Evolutionary conservation across 306 rosid genomes (phyloP).

Genomic region (Prunus mira): DNA sequence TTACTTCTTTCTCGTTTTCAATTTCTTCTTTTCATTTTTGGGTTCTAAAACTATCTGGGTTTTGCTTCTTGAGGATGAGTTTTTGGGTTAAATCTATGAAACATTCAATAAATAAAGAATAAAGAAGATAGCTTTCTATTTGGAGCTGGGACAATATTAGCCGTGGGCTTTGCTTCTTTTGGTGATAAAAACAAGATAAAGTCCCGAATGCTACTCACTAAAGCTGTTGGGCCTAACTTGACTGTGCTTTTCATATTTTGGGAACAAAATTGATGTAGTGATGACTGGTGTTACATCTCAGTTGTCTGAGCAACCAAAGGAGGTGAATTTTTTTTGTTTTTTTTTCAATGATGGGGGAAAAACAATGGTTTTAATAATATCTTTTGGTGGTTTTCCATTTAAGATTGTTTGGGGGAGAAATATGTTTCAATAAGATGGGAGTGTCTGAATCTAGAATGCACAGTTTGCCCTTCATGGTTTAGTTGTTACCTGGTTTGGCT

Average conservation of each 20-base stretch:
- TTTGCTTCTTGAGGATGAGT: background rate
- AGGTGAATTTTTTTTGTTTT: background rate
- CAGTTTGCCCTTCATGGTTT: background rate
- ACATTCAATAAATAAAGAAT: background rate
- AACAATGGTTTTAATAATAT: background rate
- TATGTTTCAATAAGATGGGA: background rate
- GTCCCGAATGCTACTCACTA: background rate
- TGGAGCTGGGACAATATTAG: background rate
- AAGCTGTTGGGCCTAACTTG: background rate
- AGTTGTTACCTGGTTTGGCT: background rate
- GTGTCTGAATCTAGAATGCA: background rate
- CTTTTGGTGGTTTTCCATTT: background rate
- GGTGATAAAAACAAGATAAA: background rate
- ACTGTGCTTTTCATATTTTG: background rate
- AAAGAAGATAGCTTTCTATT: background rate
- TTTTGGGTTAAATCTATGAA: background rate
- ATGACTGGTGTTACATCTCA: background rate
- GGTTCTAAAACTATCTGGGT: background rate
- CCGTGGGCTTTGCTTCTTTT: background rate
- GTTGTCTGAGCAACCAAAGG: background rate
- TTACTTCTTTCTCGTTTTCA: constrained; percentile 1
- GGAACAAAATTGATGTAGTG: background rate
- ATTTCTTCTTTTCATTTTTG: background rate
- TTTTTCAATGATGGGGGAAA: background rate
- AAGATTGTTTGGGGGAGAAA: background rate